Conservation (phyloP, 2,329 filamentous ascomycete species). For the Colletotrichum karsti region DNA sequence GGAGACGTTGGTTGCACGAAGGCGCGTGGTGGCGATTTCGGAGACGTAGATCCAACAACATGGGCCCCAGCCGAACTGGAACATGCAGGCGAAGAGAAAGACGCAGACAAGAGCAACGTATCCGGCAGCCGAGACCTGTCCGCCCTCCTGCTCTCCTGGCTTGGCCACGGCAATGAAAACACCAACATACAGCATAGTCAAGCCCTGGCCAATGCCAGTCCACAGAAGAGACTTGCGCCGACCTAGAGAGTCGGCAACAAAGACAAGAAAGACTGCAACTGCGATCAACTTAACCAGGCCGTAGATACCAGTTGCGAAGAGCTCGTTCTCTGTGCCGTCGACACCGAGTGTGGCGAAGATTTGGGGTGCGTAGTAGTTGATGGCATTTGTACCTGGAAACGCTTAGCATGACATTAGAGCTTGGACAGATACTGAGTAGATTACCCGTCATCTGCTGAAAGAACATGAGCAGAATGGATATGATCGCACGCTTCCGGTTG, state of each 20-base stretch:
- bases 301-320: constrained; percentile 72
- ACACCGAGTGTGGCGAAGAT: constrained; percentile 73
- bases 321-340: constrained; percentile 61
- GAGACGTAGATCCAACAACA: constrained; percentile 54
- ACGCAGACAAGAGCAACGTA: constrained; percentile 74
- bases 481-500: constrained; percentile 22
- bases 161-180: constrained; percentile 69
- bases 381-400: constrained; percentile 40
- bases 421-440: not conserved
- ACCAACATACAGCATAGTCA: constrained; percentile 48
- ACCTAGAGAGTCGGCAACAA: constrained; percentile 34
- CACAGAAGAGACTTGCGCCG: constrained; percentile 34
- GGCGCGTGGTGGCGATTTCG: constrained; percentile 60
- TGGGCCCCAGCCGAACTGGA: constrained; percentile 50
- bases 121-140: constrained; percentile 49
- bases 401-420: constrained; percentile 39
- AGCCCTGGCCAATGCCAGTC: constrained; percentile 31
- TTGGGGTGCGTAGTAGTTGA: constrained; percentile 55
- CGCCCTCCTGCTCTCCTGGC: constrained; percentile 48
- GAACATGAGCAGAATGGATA: constrained; percentile 24
- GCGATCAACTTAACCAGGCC: constrained; percentile 63
- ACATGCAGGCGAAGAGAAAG: constrained; percentile 63
- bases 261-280: constrained; percentile 29
- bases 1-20: constrained; percentile 60
- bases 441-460: constrained; percentile 28